Conservation (phyloP, 108 stramenopile species). For the Fistulifera solaris region DNA sequence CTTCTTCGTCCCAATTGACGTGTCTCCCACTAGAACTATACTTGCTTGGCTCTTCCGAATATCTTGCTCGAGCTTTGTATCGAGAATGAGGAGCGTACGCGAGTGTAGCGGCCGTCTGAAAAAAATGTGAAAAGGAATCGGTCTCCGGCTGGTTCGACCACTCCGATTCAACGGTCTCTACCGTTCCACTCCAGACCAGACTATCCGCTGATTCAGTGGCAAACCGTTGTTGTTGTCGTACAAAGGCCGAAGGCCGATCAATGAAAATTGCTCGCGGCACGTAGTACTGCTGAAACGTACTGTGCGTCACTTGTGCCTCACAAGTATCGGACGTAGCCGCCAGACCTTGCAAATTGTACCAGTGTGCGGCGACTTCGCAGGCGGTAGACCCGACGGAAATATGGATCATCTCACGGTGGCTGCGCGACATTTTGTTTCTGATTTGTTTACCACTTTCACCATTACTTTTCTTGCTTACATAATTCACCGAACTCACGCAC, state of each 20-base stretch:
- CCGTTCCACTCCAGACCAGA: background rate
- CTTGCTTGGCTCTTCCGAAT: background rate
- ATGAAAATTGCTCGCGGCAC: slow-evolving; percentile 63
- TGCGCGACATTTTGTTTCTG: slow-evolving; percentile 5
- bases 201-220: background rate
- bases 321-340: slow-evolving; percentile 41
- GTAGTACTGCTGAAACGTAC: slow-evolving; percentile 16
- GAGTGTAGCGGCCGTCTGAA: slow-evolving; percentile 21
- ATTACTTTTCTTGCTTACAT: too few relatives aligned
- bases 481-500: too few relatives aligned
- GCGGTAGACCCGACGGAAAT: slow-evolving; percentile 54
- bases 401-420: slow-evolving; percentile 43
- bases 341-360: slow-evolving; percentile 63
- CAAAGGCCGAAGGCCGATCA: slow-evolving; percentile 14
- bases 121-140: background rate
- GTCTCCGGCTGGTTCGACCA: background rate
- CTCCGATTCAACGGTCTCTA: background rate
- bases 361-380: slow-evolving; percentile 56
- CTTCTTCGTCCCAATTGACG: slow-evolving; percentile 54
- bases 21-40: slow-evolving; percentile 13
- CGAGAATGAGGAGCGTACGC: slow-evolving; percentile 30
- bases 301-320: slow-evolving; percentile 49
- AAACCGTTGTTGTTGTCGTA: background rate
- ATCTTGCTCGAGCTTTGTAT: slow-evolving; percentile 10
- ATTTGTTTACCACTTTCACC: too few relatives aligned